Evolutionary conservation across 768 basidiomycete genomes (phyloP).

Genomic region (Suillus ampliporus): DNA sequence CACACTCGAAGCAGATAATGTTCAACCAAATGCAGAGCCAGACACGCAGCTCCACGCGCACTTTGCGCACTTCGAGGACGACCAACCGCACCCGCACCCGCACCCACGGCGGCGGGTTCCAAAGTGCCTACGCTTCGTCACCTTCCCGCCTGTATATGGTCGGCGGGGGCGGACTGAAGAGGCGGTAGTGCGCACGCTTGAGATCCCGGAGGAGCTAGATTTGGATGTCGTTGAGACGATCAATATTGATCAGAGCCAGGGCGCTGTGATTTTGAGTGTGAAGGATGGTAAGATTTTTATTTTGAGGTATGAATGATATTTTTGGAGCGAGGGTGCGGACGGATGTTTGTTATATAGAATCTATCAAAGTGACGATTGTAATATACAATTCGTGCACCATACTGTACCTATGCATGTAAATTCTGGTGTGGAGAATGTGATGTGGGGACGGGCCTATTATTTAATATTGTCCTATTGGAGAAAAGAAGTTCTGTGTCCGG

Average conservation of each 20-base stretch:
- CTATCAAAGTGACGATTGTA: not conserved
- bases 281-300: conserved; percentile 75
- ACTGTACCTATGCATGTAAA: not conserved
- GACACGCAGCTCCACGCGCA: conserved; percentile 1
- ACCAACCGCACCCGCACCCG: conserved; percentile 12
- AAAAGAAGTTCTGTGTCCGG: no score
- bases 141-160: conserved; percentile 59
- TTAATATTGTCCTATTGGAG: no score
- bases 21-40: not conserved
- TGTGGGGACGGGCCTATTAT: no score
- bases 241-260: conserved; percentile 79
- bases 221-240: conserved; percentile 73
- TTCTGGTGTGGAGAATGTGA: no score
- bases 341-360: not conserved
- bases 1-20: not conserved
- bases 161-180: conserved; percentile 36
- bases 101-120: conserved; percentile 35
- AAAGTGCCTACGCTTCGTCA: conserved; percentile 71
- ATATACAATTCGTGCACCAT: not conserved
- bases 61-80: conserved; percentile 1
- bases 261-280: conserved; percentile 71
- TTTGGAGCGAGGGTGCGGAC: not conserved
- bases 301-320: conserved; percentile 59
- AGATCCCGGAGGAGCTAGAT: conserved; percentile 68
- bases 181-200: conserved; percentile 62